These are phyloP conservation scores for Vitis riparia DNA, from an alignment of 164 flowering plant species.

Conservation along the genomic window DNA sequence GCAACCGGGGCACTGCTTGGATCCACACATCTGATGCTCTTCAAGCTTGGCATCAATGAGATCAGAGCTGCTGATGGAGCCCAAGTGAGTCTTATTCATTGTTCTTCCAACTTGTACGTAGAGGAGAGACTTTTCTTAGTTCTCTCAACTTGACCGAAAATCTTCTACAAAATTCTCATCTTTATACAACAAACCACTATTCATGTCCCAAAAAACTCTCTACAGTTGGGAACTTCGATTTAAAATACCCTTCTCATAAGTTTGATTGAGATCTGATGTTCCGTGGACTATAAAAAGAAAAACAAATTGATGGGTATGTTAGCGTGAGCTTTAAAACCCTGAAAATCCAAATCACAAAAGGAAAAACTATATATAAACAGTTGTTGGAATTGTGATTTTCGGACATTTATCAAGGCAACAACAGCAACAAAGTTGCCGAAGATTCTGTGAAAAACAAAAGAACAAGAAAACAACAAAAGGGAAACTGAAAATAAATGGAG, in stretches of 20 bases:
- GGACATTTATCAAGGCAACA: not conserved
- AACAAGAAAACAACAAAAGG: not conserved
- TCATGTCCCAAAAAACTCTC: constrained; percentile 11
- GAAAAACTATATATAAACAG: not conserved
- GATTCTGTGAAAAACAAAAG: not conserved
- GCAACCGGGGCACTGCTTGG: constrained; percentile 92
- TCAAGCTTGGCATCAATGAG: constrained; percentile 94
- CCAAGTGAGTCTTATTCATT: constrained; percentile 44
- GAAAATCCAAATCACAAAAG: not conserved
- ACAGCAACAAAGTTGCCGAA: constrained; percentile 1
- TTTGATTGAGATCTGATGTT: constrained; percentile 10
- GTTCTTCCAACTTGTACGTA: constrained; percentile 9
- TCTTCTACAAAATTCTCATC: constrained; percentile 1
- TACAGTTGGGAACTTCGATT: not conserved
- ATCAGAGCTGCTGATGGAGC: constrained; percentile 68
- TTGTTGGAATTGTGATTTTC: too few species aligned
- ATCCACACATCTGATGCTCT: constrained; percentile 86
- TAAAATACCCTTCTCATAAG: not conserved
- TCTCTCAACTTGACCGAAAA: constrained; percentile 11
- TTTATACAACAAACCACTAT: constrained; percentile 5
- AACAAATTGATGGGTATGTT: constrained; percentile 1
- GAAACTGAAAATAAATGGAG: too few species aligned
- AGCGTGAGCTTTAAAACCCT: not conserved
- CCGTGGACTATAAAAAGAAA: not conserved
- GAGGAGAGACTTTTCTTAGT: constrained; percentile 10